These are phyloP conservation scores for Aspergillus heteromorphus DNA, from an alignment of 495 filamentous ascomycete genomes.

Conservation along the genomic window DNA sequence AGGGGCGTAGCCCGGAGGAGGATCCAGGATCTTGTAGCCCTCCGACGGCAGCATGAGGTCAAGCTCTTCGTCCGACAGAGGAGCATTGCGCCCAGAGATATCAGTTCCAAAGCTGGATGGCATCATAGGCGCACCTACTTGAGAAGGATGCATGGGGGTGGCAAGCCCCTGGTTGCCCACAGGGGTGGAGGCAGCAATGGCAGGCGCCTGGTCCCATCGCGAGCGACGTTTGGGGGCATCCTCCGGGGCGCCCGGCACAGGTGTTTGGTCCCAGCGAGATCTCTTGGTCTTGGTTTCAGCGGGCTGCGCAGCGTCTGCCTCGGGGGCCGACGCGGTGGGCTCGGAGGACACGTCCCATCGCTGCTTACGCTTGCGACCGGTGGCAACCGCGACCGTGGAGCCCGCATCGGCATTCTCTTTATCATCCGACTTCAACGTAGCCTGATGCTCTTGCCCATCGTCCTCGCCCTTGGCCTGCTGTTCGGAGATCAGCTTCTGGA, in stretches of 20 bases:
- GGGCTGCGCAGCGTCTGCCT: constrained; percentile 39
- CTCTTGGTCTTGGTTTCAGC: constrained; percentile 61
- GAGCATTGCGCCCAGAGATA: constrained; percentile 69
- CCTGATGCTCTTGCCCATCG: constrained; percentile 53
- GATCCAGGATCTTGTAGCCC: constrained; percentile 90
- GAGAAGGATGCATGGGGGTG: constrained; percentile 81
- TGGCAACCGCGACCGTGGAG: constrained; percentile 55
- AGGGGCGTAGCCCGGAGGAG: constrained; percentile 90
- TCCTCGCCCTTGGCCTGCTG: constrained; percentile 62
- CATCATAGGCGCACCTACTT: constrained; percentile 49
- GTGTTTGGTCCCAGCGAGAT: constrained; percentile 89
- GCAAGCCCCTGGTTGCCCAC: constrained; percentile 75
- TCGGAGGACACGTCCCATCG: constrained; percentile 77
- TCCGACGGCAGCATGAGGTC: constrained; percentile 84
- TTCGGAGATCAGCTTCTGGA: constrained; percentile 74
- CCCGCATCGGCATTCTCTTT: constrained; percentile 71
- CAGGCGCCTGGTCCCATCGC: constrained; percentile 84
- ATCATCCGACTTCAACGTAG: constrained; percentile 64
- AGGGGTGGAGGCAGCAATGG: constrained; percentile 61
- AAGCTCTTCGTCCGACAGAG: constrained; percentile 88
- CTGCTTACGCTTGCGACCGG: constrained; percentile 81
- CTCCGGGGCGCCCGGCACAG: constrained; percentile 46
- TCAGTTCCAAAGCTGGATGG: constrained; percentile 71
- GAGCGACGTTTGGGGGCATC: constrained; percentile 65
- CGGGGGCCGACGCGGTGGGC: constrained; percentile 37